Percentiles rank a stretch among this genome's conserved stretches.
Evolutionary conservation across 2,329 filamentous ascomycete genomes (phyloP).

Genomic region (Penicillium sp.): DNA sequence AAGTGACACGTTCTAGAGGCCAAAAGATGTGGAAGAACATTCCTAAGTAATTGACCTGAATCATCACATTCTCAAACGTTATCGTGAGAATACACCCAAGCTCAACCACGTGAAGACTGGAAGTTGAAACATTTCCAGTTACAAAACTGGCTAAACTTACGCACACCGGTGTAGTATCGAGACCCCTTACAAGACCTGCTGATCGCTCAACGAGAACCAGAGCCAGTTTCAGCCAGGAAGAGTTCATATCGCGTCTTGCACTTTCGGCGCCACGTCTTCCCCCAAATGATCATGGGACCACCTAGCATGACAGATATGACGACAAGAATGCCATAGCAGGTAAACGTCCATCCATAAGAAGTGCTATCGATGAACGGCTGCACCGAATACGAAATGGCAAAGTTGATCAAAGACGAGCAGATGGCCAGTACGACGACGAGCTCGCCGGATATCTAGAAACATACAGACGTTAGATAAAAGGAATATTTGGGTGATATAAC

Average conservation of each 20-base stretch:
- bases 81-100: too few species aligned
- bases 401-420: slow-evolving; percentile 36
- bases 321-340: slow-evolving; percentile 38
- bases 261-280: slow-evolving; percentile 35
- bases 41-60: too few species aligned
- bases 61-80: too few species aligned
- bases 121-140: too few species aligned
- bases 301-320: slow-evolving; percentile 26
- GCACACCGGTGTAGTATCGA: neutral
- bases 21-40: too few species aligned
- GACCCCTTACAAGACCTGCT: neutral
- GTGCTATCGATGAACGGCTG: slow-evolving; percentile 43
- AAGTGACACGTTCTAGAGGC: too few species aligned
- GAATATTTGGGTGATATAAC: neutral
- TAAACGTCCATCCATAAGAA: slow-evolving; percentile 36
- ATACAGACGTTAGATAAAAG: neutral
- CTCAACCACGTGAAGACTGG: too few species aligned
- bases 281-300: slow-evolving; percentile 33
- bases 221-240: slow-evolving; percentile 27
- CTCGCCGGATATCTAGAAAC: slow-evolving; percentile 37
- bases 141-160: too few species aligned
- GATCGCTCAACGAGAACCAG: neutral
- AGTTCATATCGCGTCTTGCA: slow-evolving; percentile 29
- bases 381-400: slow-evolving; percentile 43
- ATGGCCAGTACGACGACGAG: slow-evolving; percentile 42